phyloP scores from a whole-genome alignment of 2,329 filamentous ascomycete species.

The Pseudogymnoascus sp. region DNA sequence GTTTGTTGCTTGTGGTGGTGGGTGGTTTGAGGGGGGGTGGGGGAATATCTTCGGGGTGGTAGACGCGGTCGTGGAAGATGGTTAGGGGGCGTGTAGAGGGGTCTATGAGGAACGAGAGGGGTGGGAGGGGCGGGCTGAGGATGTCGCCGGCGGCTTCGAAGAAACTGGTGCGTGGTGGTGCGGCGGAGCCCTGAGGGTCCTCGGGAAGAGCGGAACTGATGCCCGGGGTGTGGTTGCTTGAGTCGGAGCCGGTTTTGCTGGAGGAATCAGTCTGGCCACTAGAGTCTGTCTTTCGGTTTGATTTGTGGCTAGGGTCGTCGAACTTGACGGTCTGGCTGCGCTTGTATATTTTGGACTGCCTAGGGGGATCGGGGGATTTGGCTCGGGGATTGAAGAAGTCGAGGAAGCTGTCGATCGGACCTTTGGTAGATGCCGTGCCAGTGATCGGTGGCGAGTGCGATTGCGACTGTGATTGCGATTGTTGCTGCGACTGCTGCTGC shows the following conservation, averaged over 20 bases:
- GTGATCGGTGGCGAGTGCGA: slow-evolving; percentile 34
- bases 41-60: slow-evolving; percentile 89
- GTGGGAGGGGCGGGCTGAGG: slow-evolving; percentile 79
- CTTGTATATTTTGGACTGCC: slow-evolving; percentile 63
- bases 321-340: slow-evolving; percentile 65
- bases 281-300: background rate
- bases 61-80: slow-evolving; percentile 95
- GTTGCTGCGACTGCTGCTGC: too few relatives aligned
- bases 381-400: slow-evolving; percentile 63
- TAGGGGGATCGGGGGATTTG: slow-evolving; percentile 42
- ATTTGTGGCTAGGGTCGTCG: slow-evolving; percentile 28
- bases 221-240: slow-evolving; percentile 31
- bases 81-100: slow-evolving; percentile 74
- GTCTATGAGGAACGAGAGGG: slow-evolving; percentile 73
- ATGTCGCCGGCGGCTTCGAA: slow-evolving; percentile 93
- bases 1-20: background rate
- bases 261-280: slow-evolving; percentile 13
- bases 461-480: background rate
- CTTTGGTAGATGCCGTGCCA: background rate
- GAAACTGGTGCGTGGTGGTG: slow-evolving; percentile 83
- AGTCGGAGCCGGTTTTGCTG: slow-evolving; percentile 29
- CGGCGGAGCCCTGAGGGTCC: slow-evolving; percentile 42
- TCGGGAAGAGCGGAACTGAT: slow-evolving; percentile 36
- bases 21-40: slow-evolving; percentile 48
- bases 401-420: slow-evolving; percentile 12